Percentiles rank a stretch among this genome's conserved stretches.
Conservation (phyloP, 176 grass and related monocot genomes). For the Oryza rufipogon region DNA sequence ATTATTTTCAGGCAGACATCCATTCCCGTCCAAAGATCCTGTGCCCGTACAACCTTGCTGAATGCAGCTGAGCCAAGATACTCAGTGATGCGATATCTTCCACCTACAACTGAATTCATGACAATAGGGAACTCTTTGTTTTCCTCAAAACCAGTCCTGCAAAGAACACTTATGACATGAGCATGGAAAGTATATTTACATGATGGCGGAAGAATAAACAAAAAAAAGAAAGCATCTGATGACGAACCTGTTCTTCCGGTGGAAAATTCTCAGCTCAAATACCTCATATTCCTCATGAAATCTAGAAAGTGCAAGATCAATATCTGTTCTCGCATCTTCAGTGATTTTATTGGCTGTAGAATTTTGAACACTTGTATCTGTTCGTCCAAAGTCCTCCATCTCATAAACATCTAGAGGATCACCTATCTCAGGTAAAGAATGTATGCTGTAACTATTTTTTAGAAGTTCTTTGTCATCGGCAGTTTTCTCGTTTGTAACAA, state of each 20-base stretch:
- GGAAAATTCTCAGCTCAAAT: conserved; percentile 91
- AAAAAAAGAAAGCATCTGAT: conserved; percentile 28
- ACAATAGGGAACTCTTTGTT: conserved; percentile 95
- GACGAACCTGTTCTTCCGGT: conserved; percentile 74
- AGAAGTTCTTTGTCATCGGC: conserved; percentile 50
- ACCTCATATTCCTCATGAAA: conserved; percentile 76
- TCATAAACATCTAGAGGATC: conserved; percentile 58
- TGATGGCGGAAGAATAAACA: conserved; percentile 23
- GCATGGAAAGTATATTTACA: conserved; percentile 37
- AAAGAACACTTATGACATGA: conserved; percentile 57
- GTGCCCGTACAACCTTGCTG: conserved; percentile 88
- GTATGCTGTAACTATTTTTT: conserved; percentile 60
- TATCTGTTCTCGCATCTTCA: conserved; percentile 50
- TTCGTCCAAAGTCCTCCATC: conserved; percentile 34
- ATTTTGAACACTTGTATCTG: conserved; percentile 40
- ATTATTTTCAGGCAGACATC: conserved; percentile 99
- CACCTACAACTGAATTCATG: conserved; percentile 83
- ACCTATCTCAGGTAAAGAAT: conserved; percentile 52
- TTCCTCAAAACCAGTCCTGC: conserved; percentile 99
- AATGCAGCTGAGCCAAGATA: conserved; percentile 98
- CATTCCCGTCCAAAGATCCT: conserved; percentile 72
- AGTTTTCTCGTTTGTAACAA: conserved; percentile 45
- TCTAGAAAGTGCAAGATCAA: conserved; percentile 60
- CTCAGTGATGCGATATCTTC: conserved; percentile 84
- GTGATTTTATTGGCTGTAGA: conserved; percentile 28